Percentiles rank a stretch among this genome's conserved stretches.
phyloP scores from a whole-genome alignment of 2,329 filamentous ascomycete genomes.

The Claviceps sp. region DNA sequence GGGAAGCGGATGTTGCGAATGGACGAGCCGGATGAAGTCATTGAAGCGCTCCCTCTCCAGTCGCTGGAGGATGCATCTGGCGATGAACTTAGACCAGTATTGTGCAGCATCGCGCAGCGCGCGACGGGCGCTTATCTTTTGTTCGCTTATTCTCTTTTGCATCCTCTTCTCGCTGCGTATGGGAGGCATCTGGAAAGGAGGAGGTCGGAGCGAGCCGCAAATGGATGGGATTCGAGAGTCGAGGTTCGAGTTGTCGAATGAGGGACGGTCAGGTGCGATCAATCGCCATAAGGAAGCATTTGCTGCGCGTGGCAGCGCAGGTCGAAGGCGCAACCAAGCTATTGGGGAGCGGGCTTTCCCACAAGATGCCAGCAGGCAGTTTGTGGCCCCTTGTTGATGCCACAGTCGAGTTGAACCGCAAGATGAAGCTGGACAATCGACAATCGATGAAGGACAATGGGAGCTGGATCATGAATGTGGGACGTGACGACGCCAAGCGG shows the following conservation, averaged over 20 bases:
- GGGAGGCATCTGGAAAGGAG: neutral
- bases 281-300: constrained; percentile 2
- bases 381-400: neutral
- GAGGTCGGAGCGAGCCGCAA: neutral
- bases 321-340: neutral
- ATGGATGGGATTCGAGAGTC: neutral
- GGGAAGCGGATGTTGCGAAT: constrained; percentile 37
- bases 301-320: constrained; percentile 7
- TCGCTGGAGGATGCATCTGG: constrained; percentile 34
- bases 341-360: neutral
- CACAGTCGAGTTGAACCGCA: neutral
- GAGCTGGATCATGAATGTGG: neutral
- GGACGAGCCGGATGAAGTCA: constrained; percentile 34
- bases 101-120: constrained; percentile 16
- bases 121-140: constrained; percentile 9
- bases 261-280: neutral
- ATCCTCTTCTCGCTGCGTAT: constrained; percentile 8
- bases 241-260: neutral
- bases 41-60: constrained; percentile 41
- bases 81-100: constrained; percentile 39
- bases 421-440: neutral
- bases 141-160: constrained; percentile 12
- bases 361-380: neutral
- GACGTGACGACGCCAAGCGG: neutral
- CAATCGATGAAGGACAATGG: neutral